Base-by-base conservation (phyloP, 2,329 filamentous ascomycete species). In the Zasmidium citrigriseum region DNA sequence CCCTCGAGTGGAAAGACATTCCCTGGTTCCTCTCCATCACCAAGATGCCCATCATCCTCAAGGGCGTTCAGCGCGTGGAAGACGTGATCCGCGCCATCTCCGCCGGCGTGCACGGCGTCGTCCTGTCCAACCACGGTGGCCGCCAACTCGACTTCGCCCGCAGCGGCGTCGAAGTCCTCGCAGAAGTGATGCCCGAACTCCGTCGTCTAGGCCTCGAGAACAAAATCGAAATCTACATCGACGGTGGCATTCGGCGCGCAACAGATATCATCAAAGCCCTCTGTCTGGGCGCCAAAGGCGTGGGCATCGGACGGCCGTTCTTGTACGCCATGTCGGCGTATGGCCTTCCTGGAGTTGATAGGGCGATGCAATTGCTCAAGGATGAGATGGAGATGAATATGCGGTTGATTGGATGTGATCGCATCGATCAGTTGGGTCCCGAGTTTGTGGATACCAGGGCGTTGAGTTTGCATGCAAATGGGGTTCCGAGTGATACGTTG, bases 301-400 rank as follows among this genome's bases (percentile, higher is more conserved):
- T 98, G 1, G 95, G 95, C 44, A 96, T 99, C 68, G 95, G 95
- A 2, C 82, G 95, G 3, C 95, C 95, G 12, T 98, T 99, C 81
- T 77, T 99, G 60, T 99, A 93, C 72, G 93, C 95, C 70, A 98
- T 99, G 93, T 90, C 88, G 63, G 86, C 91, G 10, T 98, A 98
- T 70, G 95, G 95, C 1, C 78, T 91, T 59, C 82, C 88, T 2
- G 95, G 95, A 63, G 93, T 98, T 20, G 90, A 96, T 71, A 85
- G 91, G 29, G 95, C 95, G 27, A 96, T 98, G 89, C 89, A 92
- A 62, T 57, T 75, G 58, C 58, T 74, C 52, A 73, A 72, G 78
- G 95, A 98, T 70, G 95, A 99, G 82, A 90, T 99, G 85, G 92
- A 96, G 79, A 98, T 98, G 93, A 95, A 93, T 72, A 98, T 99